Evolutionary conservation across 768 basidiomycete genomes (phyloP).

Genomic region (Xerocomus spinulosus): DNA sequence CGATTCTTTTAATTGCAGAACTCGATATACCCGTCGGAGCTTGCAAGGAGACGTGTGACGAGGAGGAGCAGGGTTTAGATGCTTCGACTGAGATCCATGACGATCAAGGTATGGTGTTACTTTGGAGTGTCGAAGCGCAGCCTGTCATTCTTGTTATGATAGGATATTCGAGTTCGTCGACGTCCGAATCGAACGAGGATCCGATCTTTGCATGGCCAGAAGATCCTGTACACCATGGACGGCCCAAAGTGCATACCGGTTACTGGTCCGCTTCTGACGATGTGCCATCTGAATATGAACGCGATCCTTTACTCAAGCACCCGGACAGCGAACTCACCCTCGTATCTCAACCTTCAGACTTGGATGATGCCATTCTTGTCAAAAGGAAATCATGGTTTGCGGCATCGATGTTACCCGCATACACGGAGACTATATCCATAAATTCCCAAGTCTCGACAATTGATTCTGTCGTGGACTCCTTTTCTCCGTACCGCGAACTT

Average conservation of each 20-base stretch:
- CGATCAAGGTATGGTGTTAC: conserved; percentile 8
- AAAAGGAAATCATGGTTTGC: conserved; percentile 28
- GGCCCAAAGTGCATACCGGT: conserved; percentile 14
- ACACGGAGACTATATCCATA: conserved; percentile 39
- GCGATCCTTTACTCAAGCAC: conserved; percentile 12
- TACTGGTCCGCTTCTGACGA: conserved; percentile 24
- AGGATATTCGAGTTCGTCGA: conserved; percentile 11
- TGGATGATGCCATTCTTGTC: conserved; percentile 3
- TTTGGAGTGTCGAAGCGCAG: not conserved
- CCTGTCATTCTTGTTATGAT: not conserved
- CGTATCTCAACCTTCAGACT: conserved; percentile 19
- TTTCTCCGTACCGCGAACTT: conserved; percentile 57
- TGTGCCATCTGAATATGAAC: conserved; percentile 17
- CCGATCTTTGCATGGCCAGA: conserved; percentile 14
- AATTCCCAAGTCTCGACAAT: conserved; percentile 24
- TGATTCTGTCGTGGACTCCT: conserved; percentile 42
- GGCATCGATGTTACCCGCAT: conserved; percentile 37
- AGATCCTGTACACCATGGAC: not conserved
- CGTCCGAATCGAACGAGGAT: conserved; percentile 9
- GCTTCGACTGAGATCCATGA: conserved; percentile 1
- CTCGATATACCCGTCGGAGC: conserved; percentile 11
- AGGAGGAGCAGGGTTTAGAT: not conserved
- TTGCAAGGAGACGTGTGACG: not conserved
- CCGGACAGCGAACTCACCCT: conserved; percentile 8
- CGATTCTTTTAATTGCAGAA: conserved; percentile 17